Base-by-base conservation (phyloP, 1,284 basidiomycete genomes). In the Cutaneotrichosporon mucoides region DNA sequence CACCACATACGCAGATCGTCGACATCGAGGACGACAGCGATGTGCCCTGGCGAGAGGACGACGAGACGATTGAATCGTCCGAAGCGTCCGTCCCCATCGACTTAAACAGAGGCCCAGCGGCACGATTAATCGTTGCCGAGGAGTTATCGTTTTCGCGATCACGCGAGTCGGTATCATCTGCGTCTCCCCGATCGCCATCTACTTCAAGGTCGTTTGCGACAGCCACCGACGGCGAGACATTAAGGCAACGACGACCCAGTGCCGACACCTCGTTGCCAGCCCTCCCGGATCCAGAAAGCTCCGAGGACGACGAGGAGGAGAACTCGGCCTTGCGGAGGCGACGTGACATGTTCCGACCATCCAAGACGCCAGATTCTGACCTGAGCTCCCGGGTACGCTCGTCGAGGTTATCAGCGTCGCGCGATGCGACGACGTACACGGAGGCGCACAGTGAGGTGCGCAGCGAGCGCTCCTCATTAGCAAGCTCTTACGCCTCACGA, bases 21-120 rank as follows among this genome's bases (percentile, higher is more conserved):
- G 74, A 72, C 33, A 45, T 76, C 36, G 74, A 76, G 33, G 71
- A 72, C 58, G 68, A 70, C 34, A 65, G 62, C 55, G 10, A 34
- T 59, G 40, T 56, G 36, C 58, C 60, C 35, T 56, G 66, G 54
- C 50, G 33, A 12, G 63, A 62, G 40, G 60, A 65, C 16, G 63
- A 56, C 36, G 56, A 53, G 33, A 56, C 50, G 11, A 15, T 53
- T 34, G 61, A 56, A 11, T 54, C 51, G 13, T 43, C 52, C 35
- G 57, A 59, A 33, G 40, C 36, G n/a, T 51, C 53, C 3, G 53
- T 47, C 9, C 57, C 41, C 1, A 55, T 53, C 34, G 53, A 45
- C 47, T 41, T 40, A 34, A 36, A 55, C 36, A 59, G 47, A 41
- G 61, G 55, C 5, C 41, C 52, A 35, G 15, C 42, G 7, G 40